Evolutionary conservation across 169 alveolate species (phyloP), one percentile per base, ranked within the genome.

Genomic region (Amoebophrya sp.): DNA sequence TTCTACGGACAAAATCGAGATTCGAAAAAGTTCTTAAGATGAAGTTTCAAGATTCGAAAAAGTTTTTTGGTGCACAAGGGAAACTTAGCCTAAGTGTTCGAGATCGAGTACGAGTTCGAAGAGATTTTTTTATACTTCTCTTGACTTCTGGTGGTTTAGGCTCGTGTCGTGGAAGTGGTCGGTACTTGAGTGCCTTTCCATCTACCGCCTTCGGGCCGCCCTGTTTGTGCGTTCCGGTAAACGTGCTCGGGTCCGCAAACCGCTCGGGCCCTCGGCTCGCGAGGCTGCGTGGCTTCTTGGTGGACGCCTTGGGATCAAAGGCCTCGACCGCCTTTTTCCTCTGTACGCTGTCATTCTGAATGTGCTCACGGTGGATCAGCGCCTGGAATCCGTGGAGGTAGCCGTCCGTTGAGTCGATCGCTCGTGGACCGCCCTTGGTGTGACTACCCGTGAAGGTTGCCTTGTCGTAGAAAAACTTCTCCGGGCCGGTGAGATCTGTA

Each of bases 391-490:
- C 83, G 39, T 66, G 29, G 39, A 12, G 0, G 35, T 66, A 66
- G 12, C 83, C 83, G 83, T 66, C 38, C 83, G 83, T 66, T 2
- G 32, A 7, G 83, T 66, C 83, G 35, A 66, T 66, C 35, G 83
- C 83, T 2, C 35, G 29, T 25, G 83, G 83, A 2, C 83, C 83
- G 83, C 83, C 83, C 38, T 66, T 66, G 83, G 83, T 66, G 39
- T n/a, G 35, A 2, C 32, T 12, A 2, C 83, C 83, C 35, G 83
- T 66, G 35, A 66, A 66, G 32, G 83, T 66, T 18, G 32, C 35
- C 83, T 66, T 66, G 35, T 66, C 83, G 83, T 66, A 66, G 32
- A 66, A 66, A 66, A 66, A 66, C 83, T 66, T 66, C 83, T 66
- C 83, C 35, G 83, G 83, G 83, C 83, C 83, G 39, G 83, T 66